Base-by-base conservation (phyloP, 208 protist species). In the Leishmania amazonensis region DNA sequence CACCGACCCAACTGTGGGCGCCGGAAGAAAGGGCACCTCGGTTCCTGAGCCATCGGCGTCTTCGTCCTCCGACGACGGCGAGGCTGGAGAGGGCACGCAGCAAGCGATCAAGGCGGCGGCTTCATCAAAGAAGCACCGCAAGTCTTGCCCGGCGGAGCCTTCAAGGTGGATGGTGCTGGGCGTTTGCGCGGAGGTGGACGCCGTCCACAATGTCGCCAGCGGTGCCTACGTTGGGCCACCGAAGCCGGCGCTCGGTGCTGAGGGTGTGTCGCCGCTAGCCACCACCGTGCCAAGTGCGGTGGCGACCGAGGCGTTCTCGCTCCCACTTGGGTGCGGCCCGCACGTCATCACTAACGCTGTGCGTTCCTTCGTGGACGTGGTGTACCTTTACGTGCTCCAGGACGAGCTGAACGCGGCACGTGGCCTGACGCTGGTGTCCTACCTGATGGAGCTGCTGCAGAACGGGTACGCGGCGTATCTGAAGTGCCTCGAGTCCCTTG, bases 281-380 rank as follows among this genome's bases (percentile, higher is more conserved):
- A 11, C n/a, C 42, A 42, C 35, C n/a, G 28, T 70, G 4, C 1
- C 65, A 60, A 19, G 54, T 60, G 0, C 54, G 8, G 72, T 35
- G 6, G 35, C 57, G 54, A 19, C 81, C 9, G 17, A 53, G 73
- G 64, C 51, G 15, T 60, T 81, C 17, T 17, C 82, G 31, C 49
- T 89, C 49, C 84, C 87, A 19, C 60, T 65, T 38, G 76, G 71
- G 64, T 89, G 87, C 38, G 80, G 79, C 24, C 84, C 84, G 42
- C 81, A 87, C 73, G 75, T 89, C 38, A 80, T 89, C 60, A 87
- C 87, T 8, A 73, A 85, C 54, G 76, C 87, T n/a, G 81, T 83
- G 71, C 83, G 83, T 35, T 71, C 40, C 70, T 87, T 85, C n/a
- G 81, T 87, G n/a, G 73, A 83, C 51, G 60, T 53, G 45, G 65